phyloP scores from a whole-genome alignment of 768 basidiomycete species.

The Suillus clintonianus region DNA sequence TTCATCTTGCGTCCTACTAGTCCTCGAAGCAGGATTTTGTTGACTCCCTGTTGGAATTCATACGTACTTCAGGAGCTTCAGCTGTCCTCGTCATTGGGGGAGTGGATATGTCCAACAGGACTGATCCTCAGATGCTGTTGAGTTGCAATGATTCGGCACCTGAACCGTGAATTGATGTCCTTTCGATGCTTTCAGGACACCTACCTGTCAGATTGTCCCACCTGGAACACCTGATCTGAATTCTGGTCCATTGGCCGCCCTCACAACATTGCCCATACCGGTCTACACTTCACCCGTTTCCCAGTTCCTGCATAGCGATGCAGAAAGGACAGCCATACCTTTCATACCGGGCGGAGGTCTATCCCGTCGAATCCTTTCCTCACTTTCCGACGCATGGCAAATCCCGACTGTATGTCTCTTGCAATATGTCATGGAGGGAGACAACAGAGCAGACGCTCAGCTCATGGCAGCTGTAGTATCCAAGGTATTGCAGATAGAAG shows the following conservation, averaged over 20 bases:
- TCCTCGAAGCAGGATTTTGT: conserved; percentile 70
- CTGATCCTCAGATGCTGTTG: conserved; percentile 78
- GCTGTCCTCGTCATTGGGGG: conserved; percentile 70
- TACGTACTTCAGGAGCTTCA: conserved; percentile 48
- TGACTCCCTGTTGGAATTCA: conserved; percentile 55
- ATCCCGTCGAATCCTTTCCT: conserved; percentile 62
- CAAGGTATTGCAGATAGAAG: conserved; percentile 46
- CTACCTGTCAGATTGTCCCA: conserved; percentile 61
- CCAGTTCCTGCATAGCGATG: conserved; percentile 32
- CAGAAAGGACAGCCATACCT: conserved; percentile 44
- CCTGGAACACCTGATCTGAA: conserved; percentile 44
- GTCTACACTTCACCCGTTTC: conserved; percentile 52
- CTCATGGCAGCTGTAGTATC: conserved; percentile 56
- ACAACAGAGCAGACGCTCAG: conserved; percentile 74
- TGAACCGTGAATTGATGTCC: background rate
- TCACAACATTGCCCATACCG: conserved; percentile 52
- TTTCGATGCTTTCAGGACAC: conserved; percentile 45
- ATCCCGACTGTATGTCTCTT: conserved; percentile 61
- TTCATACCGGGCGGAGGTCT: conserved; percentile 83
- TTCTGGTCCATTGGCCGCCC: conserved; percentile 43
- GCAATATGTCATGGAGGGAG: conserved; percentile 81
- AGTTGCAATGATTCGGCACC: conserved; percentile 21
- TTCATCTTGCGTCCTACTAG: conserved; percentile 35
- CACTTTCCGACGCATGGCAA: conserved; percentile 51
- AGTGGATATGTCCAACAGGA: conserved; percentile 72